Evolutionary conservation across 2,329 filamentous ascomycete genomes (phyloP).

Genomic region (Alternaria sp.): DNA sequence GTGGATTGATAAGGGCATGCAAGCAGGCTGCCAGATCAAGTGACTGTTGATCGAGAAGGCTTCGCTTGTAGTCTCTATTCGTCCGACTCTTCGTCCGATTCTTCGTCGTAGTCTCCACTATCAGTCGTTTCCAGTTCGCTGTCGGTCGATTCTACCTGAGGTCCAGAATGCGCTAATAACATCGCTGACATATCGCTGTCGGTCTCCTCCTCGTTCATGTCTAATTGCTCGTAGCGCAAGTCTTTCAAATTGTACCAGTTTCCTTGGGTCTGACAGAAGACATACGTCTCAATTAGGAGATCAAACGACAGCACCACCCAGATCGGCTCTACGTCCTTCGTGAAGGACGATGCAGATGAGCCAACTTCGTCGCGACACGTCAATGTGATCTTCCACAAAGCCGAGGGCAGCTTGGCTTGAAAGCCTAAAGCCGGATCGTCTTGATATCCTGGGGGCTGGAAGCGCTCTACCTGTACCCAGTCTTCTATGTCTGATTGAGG

Average conservation of each 20-base stretch:
- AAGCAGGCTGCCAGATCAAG: too few species aligned
- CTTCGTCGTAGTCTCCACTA: neutral
- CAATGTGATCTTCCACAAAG: conserved; percentile 13
- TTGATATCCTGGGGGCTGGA: neutral
- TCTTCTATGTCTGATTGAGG: conserved; percentile 12
- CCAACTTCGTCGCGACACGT: conserved; percentile 21
- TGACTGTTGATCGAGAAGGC: neutral
- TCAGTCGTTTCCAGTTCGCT: neutral
- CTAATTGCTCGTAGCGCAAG: neutral
- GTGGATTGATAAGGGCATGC: too few species aligned
- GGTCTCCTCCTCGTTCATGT: neutral
- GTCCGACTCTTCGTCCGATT: neutral
- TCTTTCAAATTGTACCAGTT: conserved; percentile 5
- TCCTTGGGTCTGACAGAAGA: conserved; percentile 9
- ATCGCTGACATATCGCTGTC: neutral
- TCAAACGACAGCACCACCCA: conserved; percentile 10
- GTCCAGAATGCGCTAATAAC: neutral
- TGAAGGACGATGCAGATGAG: conserved; percentile 7
- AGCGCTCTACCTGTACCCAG: conserved; percentile 10
- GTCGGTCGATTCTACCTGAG: neutral
- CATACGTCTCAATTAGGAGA: conserved; percentile 12
- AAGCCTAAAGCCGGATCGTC: neutral
- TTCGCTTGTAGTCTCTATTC: neutral
- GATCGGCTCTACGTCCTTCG: conserved; percentile 3
- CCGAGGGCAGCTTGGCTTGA: neutral